phyloP scores from a whole-genome alignment of 2,329 filamentous ascomycete species.

The Basipetospora chlamydospora region DNA sequence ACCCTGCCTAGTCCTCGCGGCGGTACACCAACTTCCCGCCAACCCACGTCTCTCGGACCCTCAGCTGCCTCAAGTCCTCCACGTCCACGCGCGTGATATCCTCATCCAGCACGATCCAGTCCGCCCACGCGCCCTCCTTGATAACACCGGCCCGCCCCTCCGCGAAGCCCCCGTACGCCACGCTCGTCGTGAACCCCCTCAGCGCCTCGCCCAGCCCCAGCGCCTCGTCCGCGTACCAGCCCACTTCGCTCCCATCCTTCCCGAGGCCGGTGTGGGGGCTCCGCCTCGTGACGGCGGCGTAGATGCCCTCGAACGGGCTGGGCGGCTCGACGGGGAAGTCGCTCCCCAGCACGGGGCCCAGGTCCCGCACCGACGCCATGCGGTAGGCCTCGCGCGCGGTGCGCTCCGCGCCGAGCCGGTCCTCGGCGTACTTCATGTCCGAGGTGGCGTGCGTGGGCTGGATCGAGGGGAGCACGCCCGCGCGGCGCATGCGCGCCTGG shows the following conservation, averaged over 20 bases:
- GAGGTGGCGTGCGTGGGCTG: conserved; percentile 61
- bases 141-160: conserved; percentile 47
- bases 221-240: conserved; percentile 47
- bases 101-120: conserved; percentile 55
- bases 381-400: conserved; percentile 45
- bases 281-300: conserved; percentile 48
- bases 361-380: conserved; percentile 45
- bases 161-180: conserved; percentile 44
- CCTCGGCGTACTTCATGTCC: conserved; percentile 53
- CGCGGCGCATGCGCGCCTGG: conserved; percentile 39
- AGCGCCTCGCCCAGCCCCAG: conserved; percentile 45
- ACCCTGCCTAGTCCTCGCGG: neutral
- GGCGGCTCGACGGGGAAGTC: conserved; percentile 61
- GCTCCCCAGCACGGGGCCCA: conserved; percentile 45
- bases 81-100: conserved; percentile 34
- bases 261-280: conserved; percentile 41
- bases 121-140: conserved; percentile 44
- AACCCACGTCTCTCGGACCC: conserved; percentile 55
- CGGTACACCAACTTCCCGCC: conserved; percentile 37
- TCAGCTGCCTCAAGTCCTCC: conserved; percentile 37
- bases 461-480: conserved; percentile 53
- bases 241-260: conserved; percentile 27
- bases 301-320: conserved; percentile 53
- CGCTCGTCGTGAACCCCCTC: conserved; percentile 44
- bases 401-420: conserved; percentile 41